phyloP scores from a whole-genome alignment of 2,329 filamentous ascomycete species.

The Dendrostoma leiphaemia region DNA sequence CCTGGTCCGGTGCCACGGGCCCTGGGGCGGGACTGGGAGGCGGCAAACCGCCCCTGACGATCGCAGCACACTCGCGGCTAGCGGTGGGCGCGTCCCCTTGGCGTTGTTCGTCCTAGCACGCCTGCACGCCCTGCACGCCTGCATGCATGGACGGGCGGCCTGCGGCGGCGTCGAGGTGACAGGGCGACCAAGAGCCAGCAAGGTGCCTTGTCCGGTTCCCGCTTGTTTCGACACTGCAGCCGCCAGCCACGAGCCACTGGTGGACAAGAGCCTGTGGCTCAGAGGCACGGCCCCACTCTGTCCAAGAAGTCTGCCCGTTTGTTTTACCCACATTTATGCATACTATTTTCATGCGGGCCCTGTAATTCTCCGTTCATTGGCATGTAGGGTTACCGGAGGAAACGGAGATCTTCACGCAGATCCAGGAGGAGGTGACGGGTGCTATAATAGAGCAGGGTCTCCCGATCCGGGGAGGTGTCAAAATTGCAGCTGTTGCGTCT shows the following conservation, averaged over 20 bases:
- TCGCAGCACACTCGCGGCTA: not conserved
- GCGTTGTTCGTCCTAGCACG: too few relatives aligned
- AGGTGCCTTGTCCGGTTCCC: too few relatives aligned
- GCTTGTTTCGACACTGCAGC: conserved; percentile 1
- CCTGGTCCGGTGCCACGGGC: not conserved
- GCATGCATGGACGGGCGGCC: too few relatives aligned
- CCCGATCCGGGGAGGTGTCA: not conserved
- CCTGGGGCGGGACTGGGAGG: not conserved
- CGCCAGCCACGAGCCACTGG: not conserved
- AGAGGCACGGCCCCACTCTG: not conserved
- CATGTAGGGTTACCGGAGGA: not conserved
- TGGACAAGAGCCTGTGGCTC: not conserved
- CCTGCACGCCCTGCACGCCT: too few relatives aligned
- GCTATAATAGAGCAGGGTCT: too few relatives aligned
- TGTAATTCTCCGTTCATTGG: conserved; percentile 5
- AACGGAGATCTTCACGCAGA: not conserved
- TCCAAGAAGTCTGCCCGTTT: not conserved
- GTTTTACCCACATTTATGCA: not conserved
- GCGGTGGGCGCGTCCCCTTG: not conserved
- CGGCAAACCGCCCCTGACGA: conserved; percentile 8
- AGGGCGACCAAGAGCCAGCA: too few relatives aligned
- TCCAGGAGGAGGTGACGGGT: too few relatives aligned
- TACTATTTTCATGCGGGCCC: conserved; percentile 3
- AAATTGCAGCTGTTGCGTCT: not conserved
- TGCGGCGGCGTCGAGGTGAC: too few relatives aligned